phyloP scores from a whole-genome alignment of 805 yeast genomes.

The Suhomyces tanzawaensis region DNA sequence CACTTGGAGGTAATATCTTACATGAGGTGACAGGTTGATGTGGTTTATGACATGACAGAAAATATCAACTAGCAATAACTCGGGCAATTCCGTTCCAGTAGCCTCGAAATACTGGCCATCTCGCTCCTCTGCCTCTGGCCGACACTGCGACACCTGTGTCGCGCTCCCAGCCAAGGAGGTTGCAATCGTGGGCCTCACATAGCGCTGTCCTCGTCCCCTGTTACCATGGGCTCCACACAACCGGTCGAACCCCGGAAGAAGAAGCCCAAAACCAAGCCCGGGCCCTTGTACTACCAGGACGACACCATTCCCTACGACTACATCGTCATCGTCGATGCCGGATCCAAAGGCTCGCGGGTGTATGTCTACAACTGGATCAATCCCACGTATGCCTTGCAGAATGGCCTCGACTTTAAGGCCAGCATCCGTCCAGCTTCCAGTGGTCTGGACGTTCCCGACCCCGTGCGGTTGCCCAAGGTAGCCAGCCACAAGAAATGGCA shows the following conservation, averaged over 20 bases:
- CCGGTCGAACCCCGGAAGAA: slow-evolving; percentile 8
- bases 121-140: no score
- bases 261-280: slow-evolving; percentile 16
- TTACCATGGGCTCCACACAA: no score
- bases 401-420: slow-evolving; percentile 7
- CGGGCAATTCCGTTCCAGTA: no score
- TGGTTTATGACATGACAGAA: no score
- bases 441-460: background rate
- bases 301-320: slow-evolving; percentile 56
- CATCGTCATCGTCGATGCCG: slow-evolving; percentile 61
- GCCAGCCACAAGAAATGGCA: slow-evolving; percentile 44
- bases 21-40: no score
- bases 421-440: background rate
- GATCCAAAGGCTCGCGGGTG: slow-evolving; percentile 64
- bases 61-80: no score
- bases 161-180: no score
- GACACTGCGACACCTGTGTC: no score
- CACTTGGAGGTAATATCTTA: no score
- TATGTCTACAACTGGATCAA: slow-evolving; percentile 57
- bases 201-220: no score
- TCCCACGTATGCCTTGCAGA: slow-evolving; percentile 28
- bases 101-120: no score
- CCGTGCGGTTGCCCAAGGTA: slow-evolving; percentile 25
- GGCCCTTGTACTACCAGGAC: slow-evolving; percentile 33
- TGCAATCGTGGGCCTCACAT: no score